Base-by-base conservation (phyloP, 1,284 basidiomycete genomes). In the Trichosporon sp. region DNA sequence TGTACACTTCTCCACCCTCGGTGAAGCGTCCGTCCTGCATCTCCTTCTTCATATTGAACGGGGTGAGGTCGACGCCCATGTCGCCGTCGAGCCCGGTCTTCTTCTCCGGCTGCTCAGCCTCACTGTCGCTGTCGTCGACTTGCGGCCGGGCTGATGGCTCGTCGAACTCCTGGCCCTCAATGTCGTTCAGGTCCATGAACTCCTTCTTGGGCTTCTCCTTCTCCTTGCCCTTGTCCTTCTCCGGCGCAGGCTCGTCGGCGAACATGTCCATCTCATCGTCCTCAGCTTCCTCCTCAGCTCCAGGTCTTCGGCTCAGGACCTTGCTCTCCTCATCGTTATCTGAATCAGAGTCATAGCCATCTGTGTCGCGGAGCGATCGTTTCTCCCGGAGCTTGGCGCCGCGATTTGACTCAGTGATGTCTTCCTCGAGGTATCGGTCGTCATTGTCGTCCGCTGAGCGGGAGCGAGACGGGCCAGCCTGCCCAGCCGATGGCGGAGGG, bases 21-120 rank as follows among this genome's bases (percentile, higher is more conserved):
- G 94, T 91, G 85, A 99, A 98, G 78, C 94, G 92, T 40, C 97
- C 97, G 81, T 97, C 93, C 78, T 93, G 90, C 91, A 99, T 96
- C 87, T 99, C 97, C 76, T 92, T 91, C 76, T 95, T 92, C 97
- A 99, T 98, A 84, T 99, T 98, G 89, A 99, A 99, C 38, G 92
- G 92, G 7, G 93, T 96, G 12, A 98, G 82, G 78, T 96, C 92
- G 83, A 87, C 94, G 0, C 96, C 97, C 95, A 97, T 96, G 31
- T 92, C 93, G 37, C 78, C 79, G 48, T 82, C 80, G 10, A 80
- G 69, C 8, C 76, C 78, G 12, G 68, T 74, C 26, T 68, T 71
- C 54, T 70, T 63, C 35, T 68, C 68, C 16, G 74, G 77, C 11
- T 70, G 73, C n/a, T 73, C 74, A 4, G 73, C 74, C 16, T 80